These are phyloP conservation scores for Salix udensis DNA, from an alignment of 345 rosid genomes.

Conservation along the genomic window DNA sequence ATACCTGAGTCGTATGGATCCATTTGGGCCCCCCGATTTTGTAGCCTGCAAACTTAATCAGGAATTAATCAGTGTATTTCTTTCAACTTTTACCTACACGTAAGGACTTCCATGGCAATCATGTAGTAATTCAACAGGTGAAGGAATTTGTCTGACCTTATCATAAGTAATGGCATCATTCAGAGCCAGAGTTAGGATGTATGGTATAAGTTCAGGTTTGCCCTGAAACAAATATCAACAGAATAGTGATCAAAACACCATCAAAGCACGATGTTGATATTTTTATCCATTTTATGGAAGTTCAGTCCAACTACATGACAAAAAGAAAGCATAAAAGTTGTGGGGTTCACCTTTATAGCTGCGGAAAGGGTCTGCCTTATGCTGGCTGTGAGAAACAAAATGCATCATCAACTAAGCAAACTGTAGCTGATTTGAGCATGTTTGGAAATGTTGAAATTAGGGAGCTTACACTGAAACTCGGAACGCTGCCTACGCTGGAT, in stretches of 20 bases:
- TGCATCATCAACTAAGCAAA: conserved; percentile 8
- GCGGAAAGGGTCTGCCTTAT: conserved; percentile 45
- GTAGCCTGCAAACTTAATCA: conserved; percentile 56
- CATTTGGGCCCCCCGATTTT: conserved; percentile 93
- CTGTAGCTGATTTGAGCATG: conserved; percentile 2
- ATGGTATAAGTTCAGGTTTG: conserved; percentile 65
- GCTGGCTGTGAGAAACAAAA: conserved; percentile 47
- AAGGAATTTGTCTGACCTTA: conserved; percentile 52
- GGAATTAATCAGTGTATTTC: conserved; percentile 18
- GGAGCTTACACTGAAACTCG: conserved; percentile 61
- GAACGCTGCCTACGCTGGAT: conserved; percentile 90
- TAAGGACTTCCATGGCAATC: conserved; percentile 7
- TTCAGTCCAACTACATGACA: neutral
- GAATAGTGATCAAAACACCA: neutral
- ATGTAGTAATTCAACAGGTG: neutral
- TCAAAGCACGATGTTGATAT: neutral
- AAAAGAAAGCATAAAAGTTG: neutral
- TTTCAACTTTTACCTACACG: neutral
- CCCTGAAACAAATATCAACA: conserved; percentile 33
- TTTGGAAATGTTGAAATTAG: neutral
- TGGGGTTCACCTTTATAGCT: conserved; percentile 46
- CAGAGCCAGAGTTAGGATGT: conserved; percentile 63
- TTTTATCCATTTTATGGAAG: neutral
- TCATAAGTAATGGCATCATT: conserved; percentile 84
- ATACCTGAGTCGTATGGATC: conserved; percentile 87